Conservation (phyloP, 768 basidiomycete species). For the Psilocybe cubensis region DNA sequence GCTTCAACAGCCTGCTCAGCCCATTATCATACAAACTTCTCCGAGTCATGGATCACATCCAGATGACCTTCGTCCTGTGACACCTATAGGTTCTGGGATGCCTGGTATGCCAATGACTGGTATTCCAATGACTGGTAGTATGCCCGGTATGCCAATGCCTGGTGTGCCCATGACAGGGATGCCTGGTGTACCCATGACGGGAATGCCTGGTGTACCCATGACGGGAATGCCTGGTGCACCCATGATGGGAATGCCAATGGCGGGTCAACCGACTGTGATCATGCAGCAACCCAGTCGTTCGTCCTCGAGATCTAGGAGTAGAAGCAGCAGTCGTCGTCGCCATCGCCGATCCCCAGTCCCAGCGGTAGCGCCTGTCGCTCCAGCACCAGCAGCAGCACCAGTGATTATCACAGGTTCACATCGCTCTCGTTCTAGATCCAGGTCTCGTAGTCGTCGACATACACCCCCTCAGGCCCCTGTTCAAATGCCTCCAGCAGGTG, state of each 20-base stretch:
- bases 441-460: conserved; percentile 7
- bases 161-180: conserved; percentile 11
- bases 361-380: conserved; percentile 10
- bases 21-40: conserved; percentile 18
- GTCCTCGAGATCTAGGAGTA: conserved; percentile 18
- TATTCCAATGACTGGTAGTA: conserved; percentile 17
- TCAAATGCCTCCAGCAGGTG: conserved; percentile 6
- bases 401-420: conserved; percentile 22
- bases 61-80: conserved; percentile 6
- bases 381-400: conserved; percentile 14
- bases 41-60: conserved; percentile 9
- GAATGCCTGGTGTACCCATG: conserved; percentile 10
- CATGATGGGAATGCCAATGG: conserved; percentile 11
- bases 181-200: conserved; percentile 18
- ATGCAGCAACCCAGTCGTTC: conserved; percentile 16
- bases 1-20: conserved; percentile 10
- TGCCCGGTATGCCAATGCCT: conserved; percentile 15
- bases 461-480: conserved; percentile 9
- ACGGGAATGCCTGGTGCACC: conserved; percentile 15
- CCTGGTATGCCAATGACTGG: conserved; percentile 7
- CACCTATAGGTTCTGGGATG: conserved; percentile 4
- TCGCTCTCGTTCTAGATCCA: conserved; percentile 24
- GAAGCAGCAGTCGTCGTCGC: conserved; percentile 14
- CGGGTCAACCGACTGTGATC: conserved; percentile 15
- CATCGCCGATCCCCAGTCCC: conserved; percentile 13